Percentiles rank a stretch among this genome's conserved stretches.
Conservation (phyloP, 2,329 filamentous ascomycete genomes). For the Verticillium alfalfae region DNA sequence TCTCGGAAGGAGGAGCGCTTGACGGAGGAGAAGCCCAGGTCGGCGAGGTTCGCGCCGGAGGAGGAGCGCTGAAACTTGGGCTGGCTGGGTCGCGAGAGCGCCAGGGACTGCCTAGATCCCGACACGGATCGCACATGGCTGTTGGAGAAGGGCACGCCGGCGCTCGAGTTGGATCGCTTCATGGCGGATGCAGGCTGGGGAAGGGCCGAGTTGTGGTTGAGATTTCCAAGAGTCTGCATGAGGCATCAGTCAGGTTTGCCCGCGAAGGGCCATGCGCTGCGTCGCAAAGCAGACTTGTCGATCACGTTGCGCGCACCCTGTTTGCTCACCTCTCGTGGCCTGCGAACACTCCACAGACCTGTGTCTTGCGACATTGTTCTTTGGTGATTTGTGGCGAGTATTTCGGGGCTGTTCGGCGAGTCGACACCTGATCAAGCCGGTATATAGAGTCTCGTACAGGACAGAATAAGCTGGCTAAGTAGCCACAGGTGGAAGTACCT, state of each 20-base stretch:
- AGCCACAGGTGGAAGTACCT: too few species aligned
- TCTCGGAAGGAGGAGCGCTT: slow-evolving; percentile 77
- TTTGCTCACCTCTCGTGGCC: slow-evolving; percentile 74
- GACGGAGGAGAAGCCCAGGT: slow-evolving; percentile 75
- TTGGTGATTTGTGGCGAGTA: background rate
- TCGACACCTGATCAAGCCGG: background rate
- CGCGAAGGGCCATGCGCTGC: background rate
- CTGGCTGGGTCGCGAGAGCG: slow-evolving; percentile 75
- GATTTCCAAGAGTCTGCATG: slow-evolving; percentile 73
- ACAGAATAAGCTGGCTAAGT: too few species aligned
- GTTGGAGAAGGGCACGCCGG: slow-evolving; percentile 56
- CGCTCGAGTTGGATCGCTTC: slow-evolving; percentile 83
- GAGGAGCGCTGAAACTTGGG: slow-evolving; percentile 82
- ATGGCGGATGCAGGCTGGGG: slow-evolving; percentile 89
- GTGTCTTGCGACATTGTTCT: slow-evolving; percentile 76
- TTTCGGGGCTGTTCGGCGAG: background rate
- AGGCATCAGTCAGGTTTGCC: slow-evolving; percentile 1
- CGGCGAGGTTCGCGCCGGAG: slow-evolving; percentile 73
- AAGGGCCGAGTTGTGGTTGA: slow-evolving; percentile 78
- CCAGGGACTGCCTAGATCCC: slow-evolving; percentile 78
- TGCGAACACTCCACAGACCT: slow-evolving; percentile 85
- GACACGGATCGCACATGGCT: slow-evolving; percentile 80
- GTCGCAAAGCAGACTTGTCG: background rate
- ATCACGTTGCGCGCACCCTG: slow-evolving; percentile 2
- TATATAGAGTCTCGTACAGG: too few species aligned